A percentile compares a stretch with the other conserved stretches of the same genome.
phyloP scores from a whole-genome alignment of 176 grass and related monocot species.

The Oryza nivara region DNA sequence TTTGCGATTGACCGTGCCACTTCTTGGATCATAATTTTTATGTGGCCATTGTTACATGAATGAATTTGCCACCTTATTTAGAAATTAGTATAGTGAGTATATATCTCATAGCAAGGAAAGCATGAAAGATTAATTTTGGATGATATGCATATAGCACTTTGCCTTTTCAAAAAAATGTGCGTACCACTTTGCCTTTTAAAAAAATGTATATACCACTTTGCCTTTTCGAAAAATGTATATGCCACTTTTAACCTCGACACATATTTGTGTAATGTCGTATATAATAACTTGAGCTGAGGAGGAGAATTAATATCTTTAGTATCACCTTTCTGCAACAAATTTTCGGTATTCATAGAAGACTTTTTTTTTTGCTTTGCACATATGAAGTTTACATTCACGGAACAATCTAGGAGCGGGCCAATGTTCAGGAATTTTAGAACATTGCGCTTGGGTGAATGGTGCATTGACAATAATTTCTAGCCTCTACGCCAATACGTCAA shows the following conservation, averaged over 20 bases:
- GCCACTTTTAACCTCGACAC: not conserved
- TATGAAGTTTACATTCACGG: not conserved
- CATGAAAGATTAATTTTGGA: not conserved
- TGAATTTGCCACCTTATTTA: not conserved
- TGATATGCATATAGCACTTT: not conserved
- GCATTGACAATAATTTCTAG: not conserved
- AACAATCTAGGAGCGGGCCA: not conserved
- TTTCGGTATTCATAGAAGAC: not conserved
- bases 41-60: not conserved
- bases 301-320: not conserved
- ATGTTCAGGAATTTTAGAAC: not conserved
- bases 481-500: not conserved
- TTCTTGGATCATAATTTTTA: not conserved
- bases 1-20: not conserved
- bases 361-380: not conserved
- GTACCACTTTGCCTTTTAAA: too few relatives aligned
- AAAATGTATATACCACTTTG: too few relatives aligned
- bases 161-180: not conserved
- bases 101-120: not conserved
- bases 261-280: not conserved
- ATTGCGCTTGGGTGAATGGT: not conserved
- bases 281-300: not conserved
- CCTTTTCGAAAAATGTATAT: not conserved
- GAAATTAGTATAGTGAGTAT: not conserved
- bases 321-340: not conserved